Percentiles rank a stretch among this genome's conserved stretches.
Conservation (phyloP, 768 basidiomycete genomes). For the Phylloporus rhodoxanthus region DNA sequence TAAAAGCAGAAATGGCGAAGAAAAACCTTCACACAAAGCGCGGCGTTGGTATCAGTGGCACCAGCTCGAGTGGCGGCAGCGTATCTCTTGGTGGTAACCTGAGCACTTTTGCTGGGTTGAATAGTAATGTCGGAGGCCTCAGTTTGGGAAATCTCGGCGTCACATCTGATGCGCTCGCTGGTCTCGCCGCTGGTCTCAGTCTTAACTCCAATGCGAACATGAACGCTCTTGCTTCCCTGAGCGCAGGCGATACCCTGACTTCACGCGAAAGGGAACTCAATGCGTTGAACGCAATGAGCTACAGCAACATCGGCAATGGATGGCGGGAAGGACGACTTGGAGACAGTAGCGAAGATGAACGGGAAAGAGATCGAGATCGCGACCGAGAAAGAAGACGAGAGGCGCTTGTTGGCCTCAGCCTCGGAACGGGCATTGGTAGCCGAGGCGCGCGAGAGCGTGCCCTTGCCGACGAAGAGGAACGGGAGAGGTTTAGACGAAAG, state of each 20-base stretch:
- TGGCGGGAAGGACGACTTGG: conserved; percentile 34
- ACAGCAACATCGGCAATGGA: conserved; percentile 30
- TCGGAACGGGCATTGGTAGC: conserved; percentile 23
- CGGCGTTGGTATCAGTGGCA: conserved; percentile 65
- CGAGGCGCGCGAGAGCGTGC: conserved; percentile 60
- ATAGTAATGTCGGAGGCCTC: conserved; percentile 26
- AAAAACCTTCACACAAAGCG: conserved; percentile 97
- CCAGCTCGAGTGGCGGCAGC: conserved; percentile 23
- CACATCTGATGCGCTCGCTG: conserved; percentile 24
- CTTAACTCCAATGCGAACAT: conserved; percentile 26
- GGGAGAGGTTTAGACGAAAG: conserved; percentile 51
- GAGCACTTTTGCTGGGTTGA: conserved; percentile 20
- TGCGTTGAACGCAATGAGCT: conserved; percentile 44
- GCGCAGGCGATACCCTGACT: conserved; percentile 26
- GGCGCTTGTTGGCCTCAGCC: conserved; percentile 38
- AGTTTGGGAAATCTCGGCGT: conserved; percentile 24
- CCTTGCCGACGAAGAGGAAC: conserved; percentile 54
- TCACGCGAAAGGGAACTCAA: conserved; percentile 45
- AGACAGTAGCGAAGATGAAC: conserved; percentile 31
- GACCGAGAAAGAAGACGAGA: conserved; percentile 38
- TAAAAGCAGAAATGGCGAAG: conserved; percentile 99
- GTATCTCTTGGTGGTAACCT: conserved; percentile 25
- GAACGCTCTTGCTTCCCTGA: conserved; percentile 22
- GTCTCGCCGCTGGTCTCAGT: conserved; percentile 27
- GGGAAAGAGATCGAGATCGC: conserved; percentile 46